Conservation (phyloP, 1,284 basidiomycete species). For the Coriolopsis trogii region DNA sequence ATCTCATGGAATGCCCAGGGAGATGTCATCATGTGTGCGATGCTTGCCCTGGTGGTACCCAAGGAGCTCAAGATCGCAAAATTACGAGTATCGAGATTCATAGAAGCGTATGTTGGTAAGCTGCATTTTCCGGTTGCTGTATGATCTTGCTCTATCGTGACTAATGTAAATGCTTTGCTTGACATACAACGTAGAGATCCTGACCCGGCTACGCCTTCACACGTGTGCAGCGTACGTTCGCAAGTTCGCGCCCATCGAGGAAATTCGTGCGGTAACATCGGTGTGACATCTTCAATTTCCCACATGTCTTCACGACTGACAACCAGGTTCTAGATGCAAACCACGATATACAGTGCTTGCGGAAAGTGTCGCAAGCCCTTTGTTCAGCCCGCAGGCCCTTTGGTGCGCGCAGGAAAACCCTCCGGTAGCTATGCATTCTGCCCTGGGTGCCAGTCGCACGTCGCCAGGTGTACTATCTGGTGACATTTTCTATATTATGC, state of each 20-base stretch:
- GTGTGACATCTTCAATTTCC: constrained; percentile 38
- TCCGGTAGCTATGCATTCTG: constrained; percentile 47
- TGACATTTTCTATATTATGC: constrained; percentile 36
- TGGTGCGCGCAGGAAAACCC: constrained; percentile 32
- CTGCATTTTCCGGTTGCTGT: background rate
- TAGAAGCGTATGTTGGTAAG: constrained; percentile 77
- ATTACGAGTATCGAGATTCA: constrained; percentile 50
- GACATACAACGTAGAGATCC: constrained; percentile 60
- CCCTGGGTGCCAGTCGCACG: constrained; percentile 49
- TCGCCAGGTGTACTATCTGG: constrained; percentile 72
- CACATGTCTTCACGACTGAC: constrained; percentile 1
- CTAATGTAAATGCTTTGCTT: background rate
- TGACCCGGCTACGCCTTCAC: constrained; percentile 62
- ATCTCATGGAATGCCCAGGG: constrained; percentile 51
- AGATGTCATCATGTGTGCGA: constrained; percentile 76
- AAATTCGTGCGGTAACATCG: constrained; percentile 51
- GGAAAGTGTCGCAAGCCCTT: constrained; percentile 67
- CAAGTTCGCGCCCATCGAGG: constrained; percentile 56
- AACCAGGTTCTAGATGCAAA: constrained; percentile 54
- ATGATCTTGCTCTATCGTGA: background rate
- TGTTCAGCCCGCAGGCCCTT: constrained; percentile 9
- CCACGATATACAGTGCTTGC: constrained; percentile 68
- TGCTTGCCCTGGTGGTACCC: constrained; percentile 61
- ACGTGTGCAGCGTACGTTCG: constrained; percentile 71
- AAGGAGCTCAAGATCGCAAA: constrained; percentile 53